These are phyloP conservation scores for Hibiscus mutabilis DNA, from an alignment of 345 rosid genomes.

Conservation along the genomic window DNA sequence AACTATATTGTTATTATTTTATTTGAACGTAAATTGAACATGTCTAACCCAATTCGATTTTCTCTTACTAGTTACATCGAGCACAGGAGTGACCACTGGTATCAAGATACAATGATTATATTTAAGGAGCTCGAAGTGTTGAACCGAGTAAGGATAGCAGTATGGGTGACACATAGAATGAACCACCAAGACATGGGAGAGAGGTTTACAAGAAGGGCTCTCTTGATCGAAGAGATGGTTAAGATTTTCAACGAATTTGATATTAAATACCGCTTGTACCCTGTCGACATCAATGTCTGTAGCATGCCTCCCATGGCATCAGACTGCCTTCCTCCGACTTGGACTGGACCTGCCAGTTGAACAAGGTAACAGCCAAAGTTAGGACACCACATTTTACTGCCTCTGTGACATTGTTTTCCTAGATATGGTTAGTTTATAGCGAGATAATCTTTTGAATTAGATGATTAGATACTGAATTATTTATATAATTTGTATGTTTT, in stretches of 20 bases:
- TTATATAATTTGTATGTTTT: background rate
- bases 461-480: background rate
- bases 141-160: conserved; percentile 49
- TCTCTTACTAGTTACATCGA: conserved; percentile 42
- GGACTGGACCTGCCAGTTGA: conserved; percentile 21
- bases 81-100: conserved; percentile 75
- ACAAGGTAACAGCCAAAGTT: background rate
- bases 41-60: background rate
- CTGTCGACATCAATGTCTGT: conserved; percentile 54
- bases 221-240: conserved; percentile 62
- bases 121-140: conserved; percentile 52
- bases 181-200: conserved; percentile 84
- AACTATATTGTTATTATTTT: background rate
- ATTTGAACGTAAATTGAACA: background rate
- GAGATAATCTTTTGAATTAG: background rate
- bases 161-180: conserved; percentile 68
- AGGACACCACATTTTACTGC: background rate
- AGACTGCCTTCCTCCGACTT: conserved; percentile 26
- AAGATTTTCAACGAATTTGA: conserved; percentile 61
- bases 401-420: background rate
- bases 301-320: conserved; percentile 37
- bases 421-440: background rate
- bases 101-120: conserved; percentile 45
- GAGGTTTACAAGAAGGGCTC: conserved; percentile 50
- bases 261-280: conserved; percentile 59